Evolutionary conservation across 2,329 filamentous ascomycete genomes (phyloP).

Genomic region (Hypoxylon sp.): DNA sequence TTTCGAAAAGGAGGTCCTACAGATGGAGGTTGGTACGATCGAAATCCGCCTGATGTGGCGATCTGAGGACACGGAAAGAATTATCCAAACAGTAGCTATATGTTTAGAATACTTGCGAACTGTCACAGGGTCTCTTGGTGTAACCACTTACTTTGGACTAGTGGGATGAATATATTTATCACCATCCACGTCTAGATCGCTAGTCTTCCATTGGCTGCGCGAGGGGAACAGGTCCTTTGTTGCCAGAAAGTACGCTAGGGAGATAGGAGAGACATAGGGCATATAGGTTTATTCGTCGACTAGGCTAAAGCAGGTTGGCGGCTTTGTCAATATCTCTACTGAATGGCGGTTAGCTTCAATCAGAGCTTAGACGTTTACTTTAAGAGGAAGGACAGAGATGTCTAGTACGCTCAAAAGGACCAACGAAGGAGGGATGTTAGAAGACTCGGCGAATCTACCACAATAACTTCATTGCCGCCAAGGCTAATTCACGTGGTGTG

Average conservation of each 20-base stretch:
- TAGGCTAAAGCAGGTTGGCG: slow-evolving; percentile 12
- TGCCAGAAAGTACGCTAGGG: slow-evolving; percentile 5
- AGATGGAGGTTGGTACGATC: neutral
- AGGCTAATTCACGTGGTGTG: slow-evolving; percentile 22
- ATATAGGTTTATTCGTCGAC: slow-evolving; percentile 11
- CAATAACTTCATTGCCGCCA: neutral
- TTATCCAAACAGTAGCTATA: slow-evolving; percentile 16
- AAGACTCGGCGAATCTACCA: slow-evolving; percentile 1
- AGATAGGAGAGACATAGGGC: slow-evolving; percentile 15
- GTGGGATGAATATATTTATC: slow-evolving; percentile 18
- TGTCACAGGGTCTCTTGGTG: slow-evolving; percentile 23
- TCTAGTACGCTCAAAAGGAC: neutral
- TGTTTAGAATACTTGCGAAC: slow-evolving; percentile 13
- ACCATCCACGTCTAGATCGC: slow-evolving; percentile 13
- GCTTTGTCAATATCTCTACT: slow-evolving; percentile 11
- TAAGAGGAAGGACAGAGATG: slow-evolving; percentile 15
- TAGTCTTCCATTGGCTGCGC: slow-evolving; percentile 22
- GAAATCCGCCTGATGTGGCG: slow-evolving; percentile 13
- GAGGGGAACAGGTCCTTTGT: slow-evolving; percentile 3
- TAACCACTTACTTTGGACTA: slow-evolving; percentile 20
- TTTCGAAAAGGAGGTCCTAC: neutral
- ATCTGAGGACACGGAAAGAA: slow-evolving; percentile 9
- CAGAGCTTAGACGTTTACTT: slow-evolving; percentile 14
- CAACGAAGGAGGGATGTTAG: slow-evolving; percentile 1
- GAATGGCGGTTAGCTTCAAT: slow-evolving; percentile 25